A percentile compares a stretch with the other conserved stretches of the same genome.
Conservation (phyloP, 768 basidiomycete species). For the Podaxis sp. region DNA sequence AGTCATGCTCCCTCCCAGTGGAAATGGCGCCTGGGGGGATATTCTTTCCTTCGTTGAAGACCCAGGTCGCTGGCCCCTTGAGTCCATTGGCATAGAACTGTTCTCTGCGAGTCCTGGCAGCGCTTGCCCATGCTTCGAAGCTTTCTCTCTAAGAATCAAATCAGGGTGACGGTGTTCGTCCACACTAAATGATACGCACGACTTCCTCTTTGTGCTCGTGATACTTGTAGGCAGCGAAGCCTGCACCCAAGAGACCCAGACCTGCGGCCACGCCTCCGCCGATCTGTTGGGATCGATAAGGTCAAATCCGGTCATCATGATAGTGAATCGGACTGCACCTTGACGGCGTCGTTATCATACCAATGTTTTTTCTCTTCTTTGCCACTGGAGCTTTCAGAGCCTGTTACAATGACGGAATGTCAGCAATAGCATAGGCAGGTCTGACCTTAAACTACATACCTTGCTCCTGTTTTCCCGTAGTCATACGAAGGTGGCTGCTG, state of each 20-base stretch:
- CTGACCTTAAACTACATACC: background rate
- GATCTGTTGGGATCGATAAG: slow-evolving; percentile 38
- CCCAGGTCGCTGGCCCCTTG: slow-evolving; percentile 55
- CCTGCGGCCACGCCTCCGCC: slow-evolving; percentile 65
- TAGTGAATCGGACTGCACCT: background rate
- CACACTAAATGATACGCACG: slow-evolving; percentile 27
- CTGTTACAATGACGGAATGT: slow-evolving; percentile 14
- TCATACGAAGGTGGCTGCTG: slow-evolving; percentile 4
- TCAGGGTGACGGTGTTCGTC: background rate
- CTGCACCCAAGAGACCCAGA: slow-evolving; percentile 48
- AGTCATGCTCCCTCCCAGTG: slow-evolving; percentile 52
- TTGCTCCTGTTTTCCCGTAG: slow-evolving; percentile 14
- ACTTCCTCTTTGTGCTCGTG: slow-evolving; percentile 59
- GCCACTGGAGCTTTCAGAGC: slow-evolving; percentile 23
- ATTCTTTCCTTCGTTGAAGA: slow-evolving; percentile 53
- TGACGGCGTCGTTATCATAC: slow-evolving; percentile 36
- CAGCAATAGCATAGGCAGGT: background rate
- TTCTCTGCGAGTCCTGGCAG: slow-evolving; percentile 53
- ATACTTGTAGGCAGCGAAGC: slow-evolving; percentile 48
- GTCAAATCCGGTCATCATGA: background rate
- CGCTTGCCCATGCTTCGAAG: slow-evolving; percentile 47
- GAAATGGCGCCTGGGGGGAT: slow-evolving; percentile 59
- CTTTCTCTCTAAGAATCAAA: slow-evolving; percentile 43
- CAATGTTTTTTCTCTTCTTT: slow-evolving; percentile 54
- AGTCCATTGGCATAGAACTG: slow-evolving; percentile 44